A percentile compares a stretch with the other conserved stretches of the same genome.
Evolutionary conservation across 306 rosid species (phyloP).

Genomic region (barrel medic (Medicago truncatula)): MtrunA17r5.0-ANR NC_053049.1:38162001-38162500

Average conservation of each 20-base stretch:
- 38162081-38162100: slow-evolving; percentile 65
- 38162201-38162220: slow-evolving; percentile 39
- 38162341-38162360: slow-evolving; percentile 75
- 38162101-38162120: slow-evolving; percentile 71
- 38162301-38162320: slow-evolving; percentile 46
- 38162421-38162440: slow-evolving; percentile 81
- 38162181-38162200: slow-evolving; percentile 47
- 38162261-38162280: slow-evolving; percentile 51
- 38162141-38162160: slow-evolving; percentile 72
- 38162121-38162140: slow-evolving; percentile 71
- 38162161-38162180: slow-evolving; percentile 60
- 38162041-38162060: slow-evolving; percentile 60
- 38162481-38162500: neutral
- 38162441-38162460: slow-evolving; percentile 46
- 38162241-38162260: slow-evolving; percentile 54
- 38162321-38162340: slow-evolving; percentile 62
- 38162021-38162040: slow-evolving; percentile 60
- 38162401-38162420: slow-evolving; percentile 66
- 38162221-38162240: slow-evolving; percentile 47
- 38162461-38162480: too few species aligned
- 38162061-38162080: slow-evolving; percentile 67
- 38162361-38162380: slow-evolving; percentile 63
- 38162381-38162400: slow-evolving; percentile 48
- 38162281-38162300: slow-evolving; percentile 54
- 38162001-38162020: slow-evolving; percentile 58